Evolutionary conservation across 2,329 filamentous ascomycete species (phyloP), one percentile per base, ranked within the genome.

Genomic region (Ilyonectria robusta): DNA sequence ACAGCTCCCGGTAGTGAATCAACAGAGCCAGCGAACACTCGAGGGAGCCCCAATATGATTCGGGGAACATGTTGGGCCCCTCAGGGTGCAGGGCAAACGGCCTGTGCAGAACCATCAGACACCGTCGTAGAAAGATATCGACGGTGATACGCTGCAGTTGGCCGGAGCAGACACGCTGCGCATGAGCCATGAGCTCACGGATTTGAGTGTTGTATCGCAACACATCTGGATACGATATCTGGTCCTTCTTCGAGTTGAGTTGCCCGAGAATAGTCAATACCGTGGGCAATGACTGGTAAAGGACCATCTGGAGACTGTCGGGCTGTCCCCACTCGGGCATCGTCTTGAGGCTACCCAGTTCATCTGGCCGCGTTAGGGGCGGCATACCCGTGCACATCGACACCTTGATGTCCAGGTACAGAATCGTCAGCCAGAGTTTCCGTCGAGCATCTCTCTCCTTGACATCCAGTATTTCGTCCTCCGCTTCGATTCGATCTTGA

Each of bases 31-130:
- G 75, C 0, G 78, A 79, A 69, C 79, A 81, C 70, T 80, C 78
- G 19, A 81, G 71, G 8, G 79, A 81, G 19, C 76, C 77, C 78
- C 79, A 81, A 71, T 80, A 80, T 33, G 78, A 78, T 62, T 80
- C 78, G 6, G 79, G 76, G 55, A 77, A 80, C 70, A 78, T 57
- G 55, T 69, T 66, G 1, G 78, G 79, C 0, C 78, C 78, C 4
- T 80, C 76, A 1, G 72, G 67, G 61, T 79, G 78, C 54, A 81
- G 72, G 23, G 78, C 79, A 68, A 79, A 81, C 1, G 78, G 78
- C 8, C 79, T 74, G 57, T 81, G 78, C 23, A 81, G 69, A 9
- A 80, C 77, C 78, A 81, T 81, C 42, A 81, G 71, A 61, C 76
- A 80, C 6, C 79, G 72, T 5, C 79, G 74, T 40, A 80, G 67